Evolutionary conservation across 2,329 filamentous ascomycete species (phyloP), one percentile per base, ranked within the genome.

Genomic region (Tricladium varicosporioides): DNA sequence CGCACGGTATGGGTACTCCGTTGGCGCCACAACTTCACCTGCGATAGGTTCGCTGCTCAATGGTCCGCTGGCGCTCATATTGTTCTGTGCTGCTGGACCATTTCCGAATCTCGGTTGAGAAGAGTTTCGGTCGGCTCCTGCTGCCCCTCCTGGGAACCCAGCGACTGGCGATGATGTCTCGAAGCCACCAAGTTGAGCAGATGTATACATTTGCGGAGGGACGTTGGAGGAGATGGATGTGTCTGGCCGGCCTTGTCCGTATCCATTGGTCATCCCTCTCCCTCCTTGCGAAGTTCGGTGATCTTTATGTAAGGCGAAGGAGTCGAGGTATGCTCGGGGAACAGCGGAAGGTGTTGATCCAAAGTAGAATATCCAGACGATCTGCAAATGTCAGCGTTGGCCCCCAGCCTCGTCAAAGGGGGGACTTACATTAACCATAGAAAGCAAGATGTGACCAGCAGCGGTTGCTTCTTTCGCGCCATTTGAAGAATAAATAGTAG

Each of bases 291-390:
- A 70, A 14, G 60, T 54, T 56, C 70, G 63, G 27, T 85, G 62
- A 68, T 96, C 92, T 76, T 97, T 97, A 77, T 94, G 85, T 18
- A 97, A 81, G 49, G 94, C 92, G 70, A 97, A 97, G 0, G 93
- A 96, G 75, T 99, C 94, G 66, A 97, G 89, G 72, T 95, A 96
- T 56, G 91, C 87, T 67, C 93, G 89, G 62, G 92, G 90, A 54
- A 87, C 84, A 14, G 92, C 90, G 44, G 91, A 89, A 1, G 93
- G 92, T 15, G 92, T 88, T 1, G 93, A 96, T 68, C 94, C 94
- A 69, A 97, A 99, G 79, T 97, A 97, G 76, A 97, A 96, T 66
- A 97, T 96, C 94, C 94, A 99, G 58, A 97, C 84, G 67, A 96
- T 90, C 92, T 97, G 22, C 7, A 27, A 66, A 9, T 45, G 5